Base-by-base conservation (phyloP, 768 basidiomycete species). In the Pleurotus sapidus region DNA sequence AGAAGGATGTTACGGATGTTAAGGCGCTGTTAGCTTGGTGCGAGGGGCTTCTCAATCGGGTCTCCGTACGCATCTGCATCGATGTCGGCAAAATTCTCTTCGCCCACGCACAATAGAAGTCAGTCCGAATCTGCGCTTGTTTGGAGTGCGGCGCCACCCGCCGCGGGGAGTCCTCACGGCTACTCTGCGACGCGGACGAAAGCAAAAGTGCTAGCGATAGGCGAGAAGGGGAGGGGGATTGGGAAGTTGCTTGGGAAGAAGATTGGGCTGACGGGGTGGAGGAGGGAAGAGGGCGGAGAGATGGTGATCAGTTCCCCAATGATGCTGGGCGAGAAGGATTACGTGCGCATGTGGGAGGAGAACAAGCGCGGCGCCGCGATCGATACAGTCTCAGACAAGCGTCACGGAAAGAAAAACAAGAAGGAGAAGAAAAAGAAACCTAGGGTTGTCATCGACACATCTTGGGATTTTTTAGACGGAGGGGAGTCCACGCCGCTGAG, bases 361-460 rank as follows among this genome's bases (percentile, higher is more conserved):
- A 42, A 54, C 15, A 54, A 54, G 39, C 51, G 37, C 6, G 23
- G 24, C 15, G 42, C 11, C 5, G 3, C 30, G 38, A 37, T 40
- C 1, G 12, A n/a, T 23, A 25, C 14, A 42, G 25, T 17, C 20
- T 17, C 15, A 2, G 42, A 53, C 20, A 45, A 59, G 45, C 30
- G 11, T 11, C 9, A 34, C 9, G 30, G 30, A 3, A 59, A 50
- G 60, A 39, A 54, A 27, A 56, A 50, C 46, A 60, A 40, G 37
- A 59, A 53, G 58, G 46, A 25, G 45, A 24, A 48, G 30, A 59
- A 39, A 20, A 40, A 20, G 25, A 17, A 46, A 61, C 49, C 49
- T 3, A 24, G 51, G 11, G 51, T 40, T n/a, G 51, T 42, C 7
- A 40, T 54, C 24, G 51, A 54, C 6, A 54, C 51, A 20, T 54